Base-by-base conservation (phyloP, 306 rosid species). In the Argentina anserina region DNA sequence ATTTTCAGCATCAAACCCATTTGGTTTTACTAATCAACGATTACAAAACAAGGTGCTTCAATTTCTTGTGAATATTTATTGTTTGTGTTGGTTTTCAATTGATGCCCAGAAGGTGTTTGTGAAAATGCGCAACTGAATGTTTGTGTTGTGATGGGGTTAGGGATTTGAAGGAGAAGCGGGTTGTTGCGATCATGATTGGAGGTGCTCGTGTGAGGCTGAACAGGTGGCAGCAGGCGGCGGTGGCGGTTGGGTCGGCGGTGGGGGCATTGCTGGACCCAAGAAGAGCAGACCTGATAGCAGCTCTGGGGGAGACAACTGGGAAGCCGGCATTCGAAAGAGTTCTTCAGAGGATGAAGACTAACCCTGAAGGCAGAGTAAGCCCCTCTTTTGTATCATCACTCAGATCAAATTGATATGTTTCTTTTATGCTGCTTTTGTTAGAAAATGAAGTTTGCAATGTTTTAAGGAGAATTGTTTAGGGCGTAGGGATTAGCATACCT, bases 261-360 rank as follows among this genome's bases (percentile, higher is more conserved):
- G 99, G 99, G 0, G 96, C 99, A 2, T 79, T 94, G 85, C 79
- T 94, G 42, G 86, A 91, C 82, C 97, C 99, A 0, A 90, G 97
- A 45, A 87, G 99, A 83, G 99, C 97, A 0, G 97, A 94, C 81
- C 80, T 94, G 65, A 88, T 91, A 53, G 99, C 99, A 7, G 97
- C 99, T 74, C 92, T 91, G 39, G 99, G 97, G 34, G 97, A 91
- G 81, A 94, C 97, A 3, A 94, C 99, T 4, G 97, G 97, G 74
- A 89, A 84, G 75, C 95, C 95, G 42, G 92, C 99, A 52, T 94
- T 91, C 71, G 88, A 89, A 83, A 91, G 88, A 50, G 93, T 94
- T 58, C 92, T 94, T 36, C 79, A 84, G 53, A 86, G 92, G 83
- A 91, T 94, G 99, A 87, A 83, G 76, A 78, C 43, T 50, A 86